Evolutionary conservation across 345 rosid genomes (phyloP), one percentile per base, ranked within the genome.

Genomic region (Euphorbia tirucalli): DNA sequence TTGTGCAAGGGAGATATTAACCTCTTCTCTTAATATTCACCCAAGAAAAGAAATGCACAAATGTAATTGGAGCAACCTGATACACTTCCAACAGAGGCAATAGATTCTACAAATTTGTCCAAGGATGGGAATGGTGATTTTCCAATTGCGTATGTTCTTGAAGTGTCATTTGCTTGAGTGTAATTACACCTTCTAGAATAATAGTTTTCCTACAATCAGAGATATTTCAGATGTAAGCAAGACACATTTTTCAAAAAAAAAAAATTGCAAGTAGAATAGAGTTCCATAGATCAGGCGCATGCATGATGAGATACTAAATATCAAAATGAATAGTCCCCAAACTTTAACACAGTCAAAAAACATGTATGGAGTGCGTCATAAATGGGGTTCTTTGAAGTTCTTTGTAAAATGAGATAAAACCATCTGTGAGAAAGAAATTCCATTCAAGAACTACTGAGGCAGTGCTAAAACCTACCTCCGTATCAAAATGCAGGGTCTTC

Each of bases 401-500:
- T 27, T 6, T 28, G 18, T 16, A 31, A 5, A 19, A 31, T 18
- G 65, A n/a, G 15, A 65, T 46, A 46, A 41, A 9, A 25, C 58
- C 11, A 7, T 19, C 16, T 35, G 61, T 65, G 32, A 66, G 27
- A 7, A 16, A 28, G 8, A 74, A 35, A 15, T 15, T 43, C 21
- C 21, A 61, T 35, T 18, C 30, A 69, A 0, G 52, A 19, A 15
- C n/a, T 27, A 27, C 56, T 11, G 37, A 71, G 64, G 58, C 37
- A 43, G 69, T 35, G 68, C 35, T 71, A 32, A 65, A 61, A 62
- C 16, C 59, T 79, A 95, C 97, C 97, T 92, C 97, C 18, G 97
- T 90, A 74, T 95, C 93, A 73, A 92, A 95, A 60, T 83, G 92
- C 78, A 92, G 87, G 65, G 89, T 90, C 85, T 87, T 95, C 70